A percentile compares a stretch with the other conserved stretches of the same genome.
These are phyloP conservation scores for Candida tetrigidarum DNA, from an alignment of 1,139 yeast genomes.

Conservation along the genomic window DNA sequence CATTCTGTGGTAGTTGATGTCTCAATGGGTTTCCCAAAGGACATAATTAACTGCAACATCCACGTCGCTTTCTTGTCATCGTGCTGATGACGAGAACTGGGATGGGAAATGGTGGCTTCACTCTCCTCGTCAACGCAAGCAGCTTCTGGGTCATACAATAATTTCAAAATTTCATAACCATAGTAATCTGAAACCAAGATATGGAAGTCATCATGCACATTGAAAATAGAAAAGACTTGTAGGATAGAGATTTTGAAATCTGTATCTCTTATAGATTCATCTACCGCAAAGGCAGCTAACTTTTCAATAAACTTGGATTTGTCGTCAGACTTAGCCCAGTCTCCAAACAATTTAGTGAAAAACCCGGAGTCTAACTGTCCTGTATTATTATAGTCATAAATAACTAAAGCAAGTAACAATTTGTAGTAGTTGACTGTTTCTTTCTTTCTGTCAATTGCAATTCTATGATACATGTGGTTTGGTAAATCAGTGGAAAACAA, in stretches of 20 bases:
- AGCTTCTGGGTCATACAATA: not conserved
- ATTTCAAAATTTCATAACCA: not conserved
- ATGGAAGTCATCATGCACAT: not conserved
- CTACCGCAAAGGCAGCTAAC: slow-evolving; percentile 7
- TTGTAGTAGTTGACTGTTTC: slow-evolving; percentile 5
- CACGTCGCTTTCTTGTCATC: not conserved
- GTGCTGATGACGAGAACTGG: not conserved
- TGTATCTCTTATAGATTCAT: slow-evolving; percentile 5
- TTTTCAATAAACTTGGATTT: slow-evolving; percentile 1
- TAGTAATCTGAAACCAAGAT: not conserved
- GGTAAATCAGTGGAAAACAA: slow-evolving; percentile 3
- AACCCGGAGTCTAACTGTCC: not conserved
- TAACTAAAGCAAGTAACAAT: slow-evolving; percentile 1
- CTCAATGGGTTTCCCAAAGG: slow-evolving; percentile 1
- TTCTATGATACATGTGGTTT: slow-evolving; percentile 7
- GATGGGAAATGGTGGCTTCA: not conserved
- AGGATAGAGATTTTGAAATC: slow-evolving; percentile 5
- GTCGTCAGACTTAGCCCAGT: not conserved
- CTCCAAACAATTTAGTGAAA: not conserved
- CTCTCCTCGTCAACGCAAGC: not conserved
- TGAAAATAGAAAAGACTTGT: not conserved
- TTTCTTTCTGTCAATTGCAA: not conserved
- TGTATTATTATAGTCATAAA: not conserved
- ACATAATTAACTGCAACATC: slow-evolving; percentile 3
- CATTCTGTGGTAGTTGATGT: not conserved